Base-by-base conservation (phyloP, 2,329 filamentous ascomycete genomes). In the Diaporthe sp. region DNA sequence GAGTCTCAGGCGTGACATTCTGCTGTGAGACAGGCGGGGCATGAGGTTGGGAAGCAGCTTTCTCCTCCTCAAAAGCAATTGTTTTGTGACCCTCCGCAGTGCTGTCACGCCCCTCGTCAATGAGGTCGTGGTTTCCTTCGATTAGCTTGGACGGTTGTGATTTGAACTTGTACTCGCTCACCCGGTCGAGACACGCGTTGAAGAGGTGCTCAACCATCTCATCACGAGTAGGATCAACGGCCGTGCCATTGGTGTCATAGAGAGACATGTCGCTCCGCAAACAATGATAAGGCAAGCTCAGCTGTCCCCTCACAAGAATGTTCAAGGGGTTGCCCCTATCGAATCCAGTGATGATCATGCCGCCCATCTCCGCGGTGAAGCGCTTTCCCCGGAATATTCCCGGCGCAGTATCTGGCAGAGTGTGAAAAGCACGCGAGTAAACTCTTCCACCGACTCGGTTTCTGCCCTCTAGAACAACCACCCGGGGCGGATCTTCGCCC, bases 291-390 rank as follows among this genome's bases (percentile, higher is more conserved):
- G 92, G 92, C 28, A 99, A 89, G 35, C 93, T 94, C 66, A 99
- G 89, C 83, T 99, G 97, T 22, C 95, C 96, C 78, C 97, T 92
- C 73, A 99, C 92, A 75, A 99, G 91, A 66, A 96, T 91, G 81
- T 98, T 97, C 78, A 99, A 86, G 7, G 97, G 97, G 79, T 99
- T 99, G 25, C 97, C 97, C 77, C 95, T 91, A 78, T 98, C 95
- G 82, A 98, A 99, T 0, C 97, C 97, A 45, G 97, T 98, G 76
- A 99, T 95, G 75, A 99, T 98, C 88, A 99, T 98, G 72, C 96
- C 97, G 38, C 97, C 97, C 92, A 98, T 97, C 82, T 99, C 97
- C 42, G 95, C 97, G 28, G 96, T 98, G 80, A 93, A 93, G 68
- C 91, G 87, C 76, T 87, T 89, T 12, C 87, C 88, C 84, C 82